Evolutionary conservation across 1,284 basidiomycete species (phyloP), one percentile per base, ranked within the genome.

Genomic region (Inonotus hispidus): DNA sequence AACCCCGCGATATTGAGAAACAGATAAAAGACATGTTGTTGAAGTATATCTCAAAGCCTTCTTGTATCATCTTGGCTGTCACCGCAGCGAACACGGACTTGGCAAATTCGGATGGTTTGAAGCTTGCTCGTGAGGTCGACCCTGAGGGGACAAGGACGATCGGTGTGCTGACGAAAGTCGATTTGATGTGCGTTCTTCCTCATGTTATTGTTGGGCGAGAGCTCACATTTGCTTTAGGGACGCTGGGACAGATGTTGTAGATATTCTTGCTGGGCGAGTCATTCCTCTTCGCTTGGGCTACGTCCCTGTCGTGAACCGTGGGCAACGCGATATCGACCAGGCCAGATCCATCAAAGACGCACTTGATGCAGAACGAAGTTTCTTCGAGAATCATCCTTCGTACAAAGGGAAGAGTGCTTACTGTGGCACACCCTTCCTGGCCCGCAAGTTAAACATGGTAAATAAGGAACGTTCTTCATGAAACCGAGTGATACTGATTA

Each of bases 31-130:
- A 98, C 63, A 98, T 99, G 96, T 79, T 98, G 59, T 75, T 93
- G 73, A 96, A 96, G 75, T 98, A 90, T 74, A 98, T 99, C 72
- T 88, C 92, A 21, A 94, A 94, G 74, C 92, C 96, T 23, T 83
- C 85, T 27, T 90, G 87, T 79, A 91, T 92, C 71, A 88, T 98
- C 68, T 87, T 98, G 53, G 96, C 96, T 37, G 96, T 98, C 66
- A 98, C 96, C 0, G 92, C 90, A 23, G 96, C 95, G 66, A 98
- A 98, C 74, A 92, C 89, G 41, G 96, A 99, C 79, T 80, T 99
- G 81, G 96, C 96, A 61, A 99, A 99, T 78, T 98, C 95, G 23
- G 96, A 98, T 74, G 96, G 96, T 58, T 75, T 99, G 73, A 98
- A 98, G 79, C 77, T 98, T 77, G 96, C 95, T 45, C 82, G 96